Base-by-base conservation (phyloP, 257 asterid species). In the Fraxinus cuspidata region DNA sequence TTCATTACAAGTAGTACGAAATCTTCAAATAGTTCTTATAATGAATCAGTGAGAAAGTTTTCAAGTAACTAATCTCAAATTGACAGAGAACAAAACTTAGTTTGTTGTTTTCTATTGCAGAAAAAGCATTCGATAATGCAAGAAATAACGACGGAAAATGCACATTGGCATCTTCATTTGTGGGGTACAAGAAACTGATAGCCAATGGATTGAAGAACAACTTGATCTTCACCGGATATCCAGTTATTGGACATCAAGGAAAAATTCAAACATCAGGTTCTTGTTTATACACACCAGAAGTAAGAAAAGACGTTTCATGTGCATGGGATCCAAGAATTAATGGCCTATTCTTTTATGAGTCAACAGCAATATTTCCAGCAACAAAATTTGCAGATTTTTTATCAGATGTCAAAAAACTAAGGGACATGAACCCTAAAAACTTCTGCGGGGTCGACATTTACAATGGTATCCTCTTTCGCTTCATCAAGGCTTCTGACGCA, bases 261-360 rank as follows among this genome's bases (percentile, higher is more conserved):
- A 83, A 84, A 28, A 92, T 94, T 86, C 97, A 94, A 15, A 88
- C 96, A n/a, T 89, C 97, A 0, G 98, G 98, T 3, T 92, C 98
- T 0, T 92, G 98, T 44, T 82, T 94, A 19, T 92, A 94, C 85
- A 89, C 98, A 7, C 68, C 93, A 0, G 47, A 83, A 3, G 0
- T 82, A 2, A 70, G 74, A 74, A 87, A 66, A 8, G 84, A 51
- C 60, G 64, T 49, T 2, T 25, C 96, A 2, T 94, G 97, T 70
- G 77, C 96, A 0, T 94, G 97, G 98, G 97, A 94, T 73, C 96
- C 96, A 5, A 77, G 91, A 49, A 87, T 90, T 84, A 77, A 86
- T 1, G 97, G 91, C 13, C 90, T 92, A 9, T 85, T 83, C 73
- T 94, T 94, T 84, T 94, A 76, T 75, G 98, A 92, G 65, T 77